A percentile compares a stretch with the other conserved stretches of the same genome.
These are phyloP conservation scores for Podaxis pistillaris DNA, from an alignment of 768 basidiomycete species.

Conservation along the genomic window DNA sequence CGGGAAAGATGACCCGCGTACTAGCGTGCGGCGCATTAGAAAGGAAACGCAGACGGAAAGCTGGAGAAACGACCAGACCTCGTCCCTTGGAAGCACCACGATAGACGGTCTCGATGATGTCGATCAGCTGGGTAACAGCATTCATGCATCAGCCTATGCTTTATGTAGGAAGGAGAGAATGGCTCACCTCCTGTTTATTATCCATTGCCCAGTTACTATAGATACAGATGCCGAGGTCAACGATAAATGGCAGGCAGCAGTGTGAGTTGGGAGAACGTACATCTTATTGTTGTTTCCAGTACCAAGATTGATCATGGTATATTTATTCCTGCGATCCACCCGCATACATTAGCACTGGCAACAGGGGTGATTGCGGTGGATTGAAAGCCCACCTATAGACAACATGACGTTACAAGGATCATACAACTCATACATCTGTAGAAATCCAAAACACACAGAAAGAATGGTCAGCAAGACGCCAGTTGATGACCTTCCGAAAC, in stretches of 20 bases:
- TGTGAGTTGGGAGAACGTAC: constrained; percentile 45
- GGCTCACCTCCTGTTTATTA: constrained; percentile 90
- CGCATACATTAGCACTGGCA: constrained; percentile 6
- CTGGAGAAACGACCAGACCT: constrained; percentile 92
- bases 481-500: not conserved
- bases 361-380: constrained; percentile 1
- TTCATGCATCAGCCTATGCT: constrained; percentile 6
- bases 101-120: constrained; percentile 98
- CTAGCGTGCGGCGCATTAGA: not conserved
- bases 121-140: constrained; percentile 66
- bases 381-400: constrained; percentile 78
- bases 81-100: constrained; percentile 97
- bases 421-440: constrained; percentile 97
- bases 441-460: not conserved
- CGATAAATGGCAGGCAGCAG: not conserved
- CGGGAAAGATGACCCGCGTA: constrained; percentile 16
- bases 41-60: not conserved
- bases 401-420: constrained; percentile 98
- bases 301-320: constrained; percentile 99
- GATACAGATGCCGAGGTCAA: constrained; percentile 11
- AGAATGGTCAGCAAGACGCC: too few species aligned
- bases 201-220: constrained; percentile 97
- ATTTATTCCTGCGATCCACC: constrained; percentile 71
- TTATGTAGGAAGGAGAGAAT: not conserved
- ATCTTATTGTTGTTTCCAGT: constrained; percentile 99